Evolutionary conservation across 2,329 filamentous ascomycete genomes (phyloP), one percentile per base, ranked within the genome.

Genomic region (Microsporum canis): DNA sequence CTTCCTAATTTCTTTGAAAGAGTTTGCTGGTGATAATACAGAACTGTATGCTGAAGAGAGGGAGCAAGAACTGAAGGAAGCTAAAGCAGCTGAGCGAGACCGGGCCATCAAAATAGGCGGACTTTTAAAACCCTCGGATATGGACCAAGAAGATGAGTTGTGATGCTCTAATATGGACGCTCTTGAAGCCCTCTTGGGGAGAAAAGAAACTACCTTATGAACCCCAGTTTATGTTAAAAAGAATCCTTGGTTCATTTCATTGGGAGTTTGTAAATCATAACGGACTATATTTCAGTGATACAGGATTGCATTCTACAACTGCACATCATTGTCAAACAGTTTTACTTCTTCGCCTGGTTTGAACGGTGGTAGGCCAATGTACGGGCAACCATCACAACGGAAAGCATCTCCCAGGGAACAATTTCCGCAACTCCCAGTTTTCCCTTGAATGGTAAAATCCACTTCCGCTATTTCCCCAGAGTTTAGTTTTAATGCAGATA

Each of bases 371-470:
- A 99, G 81, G 3, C 91, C 91, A 68, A 95, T 88, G 71, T 94
- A 96, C 1, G 91, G 91, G 69, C 86, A 89, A 34, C 71, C 84
- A 57, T 84, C 84, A 71, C 87, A 89, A 45, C 87, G 80, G 77
- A 91, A 91, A 2, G 94, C 92, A 74, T 97, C 92, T 58, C 94
- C 94, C 14, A 99, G 80, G 33, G 91, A 88, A 75, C 94, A 97
- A 76, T 92, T 96, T 33, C 90, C 90, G 73, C 94, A 99, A 17
- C 89, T 95, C 60, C 94, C 92, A 4, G 92, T 89, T 78, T 96
- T 97, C 68, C 94, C 94, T 75, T 95, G 83, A n/a, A 97, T 89
- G 0, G 94, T 99, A 71, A 99, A 97, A 75, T 99, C 94, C 6
- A 97, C 82, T 74, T 97, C 92, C 58, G 84, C 85, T 57, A 99